A percentile compares a stretch with the other conserved stretches of the same genome.
phyloP scores from a whole-genome alignment of 1,139 yeast species.

The Yamadazyma epiphylla region DNA sequence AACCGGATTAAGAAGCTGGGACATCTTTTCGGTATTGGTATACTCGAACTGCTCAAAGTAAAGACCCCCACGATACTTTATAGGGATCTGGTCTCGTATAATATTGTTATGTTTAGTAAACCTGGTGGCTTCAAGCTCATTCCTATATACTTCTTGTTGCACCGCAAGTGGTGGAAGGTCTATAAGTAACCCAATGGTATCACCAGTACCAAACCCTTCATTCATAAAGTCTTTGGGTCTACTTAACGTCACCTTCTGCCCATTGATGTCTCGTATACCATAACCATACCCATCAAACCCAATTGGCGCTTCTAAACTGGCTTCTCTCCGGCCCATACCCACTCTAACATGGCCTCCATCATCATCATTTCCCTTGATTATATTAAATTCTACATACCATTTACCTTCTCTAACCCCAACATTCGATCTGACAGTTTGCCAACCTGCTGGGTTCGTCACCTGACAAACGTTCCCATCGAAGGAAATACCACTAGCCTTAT shows the following conservation, averaged over 20 bases:
- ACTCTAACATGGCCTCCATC: constrained; percentile 62
- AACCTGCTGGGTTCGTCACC: constrained; percentile 62
- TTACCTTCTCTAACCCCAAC: constrained; percentile 74
- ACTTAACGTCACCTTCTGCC: constrained; percentile 74
- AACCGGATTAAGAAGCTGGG: constrained; percentile 69
- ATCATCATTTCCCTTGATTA: constrained; percentile 34
- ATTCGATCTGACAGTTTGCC: constrained; percentile 77
- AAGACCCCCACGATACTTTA: constrained; percentile 70
- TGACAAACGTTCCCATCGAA: constrained; percentile 37
- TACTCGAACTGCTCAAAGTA: constrained; percentile 89
- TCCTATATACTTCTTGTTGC: constrained; percentile 27
- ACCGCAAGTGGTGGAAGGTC: constrained; percentile 54
- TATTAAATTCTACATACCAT: constrained; percentile 73
- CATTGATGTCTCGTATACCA: constrained; percentile 79
- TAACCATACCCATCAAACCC: constrained; percentile 95
- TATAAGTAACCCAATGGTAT: constrained; percentile 77
- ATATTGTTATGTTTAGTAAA: constrained; percentile 33
- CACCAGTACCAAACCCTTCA: constrained; percentile 60
- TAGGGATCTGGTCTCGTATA: constrained; percentile 82
- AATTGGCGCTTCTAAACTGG: constrained; percentile 89
- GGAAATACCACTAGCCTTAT: constrained; percentile 60
- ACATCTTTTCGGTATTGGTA: constrained; percentile 71
- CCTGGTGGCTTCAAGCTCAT: constrained; percentile 16
- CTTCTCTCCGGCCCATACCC: constrained; percentile 83
- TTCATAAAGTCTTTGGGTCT: constrained; percentile 56